Percentiles rank a stretch among this genome's conserved stretches.
Evolutionary conservation across 441 rosid genomes (phyloP).

Genomic region (Manihot esculenta): DNA sequence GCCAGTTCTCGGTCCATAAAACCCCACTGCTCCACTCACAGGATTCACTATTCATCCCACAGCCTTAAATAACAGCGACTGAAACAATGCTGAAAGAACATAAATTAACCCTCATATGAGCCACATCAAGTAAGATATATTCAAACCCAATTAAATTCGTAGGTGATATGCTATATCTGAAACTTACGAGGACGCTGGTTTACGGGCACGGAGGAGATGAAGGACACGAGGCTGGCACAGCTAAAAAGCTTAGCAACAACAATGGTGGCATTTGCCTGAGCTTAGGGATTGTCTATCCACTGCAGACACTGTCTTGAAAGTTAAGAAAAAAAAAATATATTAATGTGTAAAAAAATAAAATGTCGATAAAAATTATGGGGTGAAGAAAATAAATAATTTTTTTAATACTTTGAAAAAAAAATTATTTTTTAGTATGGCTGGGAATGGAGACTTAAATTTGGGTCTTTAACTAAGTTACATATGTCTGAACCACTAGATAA

Average conservation of each 20-base stretch:
- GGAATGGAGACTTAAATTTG: too few relatives aligned
- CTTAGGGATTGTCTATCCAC: slow-evolving; percentile 39
- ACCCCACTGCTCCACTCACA: slow-evolving; percentile 46
- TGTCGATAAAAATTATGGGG: too few relatives aligned
- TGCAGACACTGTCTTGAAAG: slow-evolving; percentile 48
- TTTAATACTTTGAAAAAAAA: too few relatives aligned
- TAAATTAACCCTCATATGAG: neutral
- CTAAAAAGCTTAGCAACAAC: slow-evolving; percentile 60
- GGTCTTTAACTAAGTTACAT: too few relatives aligned
- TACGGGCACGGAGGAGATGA: slow-evolving; percentile 42
- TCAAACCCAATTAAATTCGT: too few relatives aligned
- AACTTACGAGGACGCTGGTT: slow-evolving; percentile 43
- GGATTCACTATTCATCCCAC: slow-evolving; percentile 55
- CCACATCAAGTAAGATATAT: too few relatives aligned
- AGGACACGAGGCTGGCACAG: slow-evolving; percentile 53
- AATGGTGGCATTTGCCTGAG: slow-evolving; percentile 56
- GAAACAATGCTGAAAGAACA: slow-evolving; percentile 37
- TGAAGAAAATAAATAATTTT: too few relatives aligned
- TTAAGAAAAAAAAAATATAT: too few relatives aligned
- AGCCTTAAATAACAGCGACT: slow-evolving; percentile 56
- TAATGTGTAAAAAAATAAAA: too few relatives aligned
- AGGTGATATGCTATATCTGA: too few relatives aligned
- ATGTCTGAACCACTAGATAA: too few relatives aligned
- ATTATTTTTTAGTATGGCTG: too few relatives aligned
- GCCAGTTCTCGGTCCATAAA: slow-evolving; percentile 55